These are phyloP conservation scores for Aspergillus sojae DNA, from an alignment of 2,329 filamentous ascomycete species.

Conservation along the genomic window DNA sequence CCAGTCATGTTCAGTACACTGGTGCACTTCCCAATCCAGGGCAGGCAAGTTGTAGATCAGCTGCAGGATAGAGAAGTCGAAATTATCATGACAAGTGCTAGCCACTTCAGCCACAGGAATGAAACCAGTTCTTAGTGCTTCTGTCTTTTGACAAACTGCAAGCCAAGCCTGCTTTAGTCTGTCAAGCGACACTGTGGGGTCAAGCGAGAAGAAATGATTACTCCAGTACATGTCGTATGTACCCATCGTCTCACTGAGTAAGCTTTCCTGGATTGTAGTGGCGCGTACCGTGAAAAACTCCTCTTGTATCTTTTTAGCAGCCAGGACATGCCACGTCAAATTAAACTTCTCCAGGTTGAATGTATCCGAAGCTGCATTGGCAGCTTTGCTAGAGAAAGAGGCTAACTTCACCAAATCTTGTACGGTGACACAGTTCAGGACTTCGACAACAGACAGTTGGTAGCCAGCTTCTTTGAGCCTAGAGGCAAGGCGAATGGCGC, in stretches of 20 bases:
- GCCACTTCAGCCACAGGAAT: conserved; percentile 32
- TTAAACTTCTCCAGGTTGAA: conserved; percentile 29
- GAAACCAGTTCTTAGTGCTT: conserved; percentile 43
- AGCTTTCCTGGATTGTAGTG: conserved; percentile 42
- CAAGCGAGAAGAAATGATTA: conserved; percentile 40
- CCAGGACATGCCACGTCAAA: conserved; percentile 21
- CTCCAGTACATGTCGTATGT: conserved; percentile 44
- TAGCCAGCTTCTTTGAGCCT: conserved; percentile 28
- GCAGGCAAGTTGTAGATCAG: conserved; percentile 28
- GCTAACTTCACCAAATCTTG: conserved; percentile 27
- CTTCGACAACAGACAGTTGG: conserved; percentile 31
- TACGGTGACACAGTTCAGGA: conserved; percentile 33
- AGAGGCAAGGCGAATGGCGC: conserved; percentile 32
- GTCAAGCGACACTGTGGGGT: conserved; percentile 27
- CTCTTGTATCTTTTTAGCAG: conserved; percentile 20
- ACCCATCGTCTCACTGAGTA: conserved; percentile 44
- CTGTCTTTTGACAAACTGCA: conserved; percentile 30
- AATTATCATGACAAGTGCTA: background rate
- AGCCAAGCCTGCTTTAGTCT: conserved; percentile 39
- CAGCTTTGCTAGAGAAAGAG: background rate
- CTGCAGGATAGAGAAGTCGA: conserved; percentile 31
- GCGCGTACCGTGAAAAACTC: conserved; percentile 30
- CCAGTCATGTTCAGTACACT: conserved; percentile 20
- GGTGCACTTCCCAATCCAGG: conserved; percentile 29
- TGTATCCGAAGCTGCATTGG: background rate